These are phyloP conservation scores for Paraconiothyrium sp. DNA, from an alignment of 2,329 filamentous ascomycete species.

Conservation along the genomic window DNA sequence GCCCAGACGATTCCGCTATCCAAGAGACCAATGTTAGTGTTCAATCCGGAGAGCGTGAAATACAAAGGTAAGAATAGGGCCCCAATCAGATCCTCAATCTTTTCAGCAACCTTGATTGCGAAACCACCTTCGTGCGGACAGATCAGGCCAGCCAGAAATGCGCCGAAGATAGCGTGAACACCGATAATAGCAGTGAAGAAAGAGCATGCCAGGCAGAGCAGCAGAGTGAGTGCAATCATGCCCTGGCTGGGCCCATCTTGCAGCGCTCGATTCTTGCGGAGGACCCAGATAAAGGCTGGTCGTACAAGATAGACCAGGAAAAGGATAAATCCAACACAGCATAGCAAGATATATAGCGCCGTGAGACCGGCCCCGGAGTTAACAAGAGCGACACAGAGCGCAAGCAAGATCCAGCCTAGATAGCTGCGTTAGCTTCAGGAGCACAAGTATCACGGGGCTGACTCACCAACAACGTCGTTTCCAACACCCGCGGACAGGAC, in stretches of 20 bases:
- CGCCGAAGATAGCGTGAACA: conserved; percentile 93
- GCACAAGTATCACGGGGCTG: background rate
- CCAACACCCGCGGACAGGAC: conserved; percentile 90
- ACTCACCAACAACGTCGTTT: conserved; percentile 79
- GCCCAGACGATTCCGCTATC: conserved; percentile 85
- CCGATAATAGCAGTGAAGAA: conserved; percentile 94
- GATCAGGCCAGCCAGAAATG: conserved; percentile 88
- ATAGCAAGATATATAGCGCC: conserved; percentile 84
- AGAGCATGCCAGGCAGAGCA: conserved; percentile 79
- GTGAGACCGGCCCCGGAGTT: conserved; percentile 85
- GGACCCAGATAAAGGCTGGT: conserved; percentile 77
- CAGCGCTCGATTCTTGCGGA: conserved; percentile 78
- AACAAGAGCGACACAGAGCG: conserved; percentile 90
- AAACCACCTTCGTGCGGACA: conserved; percentile 91
- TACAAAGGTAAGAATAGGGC: conserved; percentile 89
- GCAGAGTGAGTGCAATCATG: conserved; percentile 82
- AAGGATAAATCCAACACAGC: conserved; percentile 76
- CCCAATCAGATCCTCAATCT: conserved; percentile 90
- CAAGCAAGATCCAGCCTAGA: conserved; percentile 83
- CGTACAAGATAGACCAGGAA: conserved; percentile 78
- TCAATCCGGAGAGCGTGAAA: conserved; percentile 90
- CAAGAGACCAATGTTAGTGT: conserved; percentile 85
- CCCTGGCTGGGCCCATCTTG: conserved; percentile 89
- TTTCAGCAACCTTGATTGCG: conserved; percentile 89
- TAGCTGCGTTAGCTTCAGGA: conserved; percentile 19